Evolutionary conservation across 805 yeast genomes (phyloP), one percentile per base, ranked within the genome.

Genomic region (Candida gorgasii): DNA sequence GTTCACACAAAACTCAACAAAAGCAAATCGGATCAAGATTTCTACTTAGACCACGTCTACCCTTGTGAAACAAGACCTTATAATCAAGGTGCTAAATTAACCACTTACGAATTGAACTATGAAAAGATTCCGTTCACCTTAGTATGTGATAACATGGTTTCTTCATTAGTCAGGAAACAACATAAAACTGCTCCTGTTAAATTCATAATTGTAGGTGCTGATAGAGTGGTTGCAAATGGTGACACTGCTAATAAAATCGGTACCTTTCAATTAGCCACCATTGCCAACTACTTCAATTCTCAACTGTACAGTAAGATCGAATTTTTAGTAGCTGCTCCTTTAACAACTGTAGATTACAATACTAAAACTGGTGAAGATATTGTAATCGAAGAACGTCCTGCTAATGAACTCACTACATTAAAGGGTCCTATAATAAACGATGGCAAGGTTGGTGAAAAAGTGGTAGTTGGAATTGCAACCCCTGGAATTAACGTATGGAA

Each of bases 231-330:
- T 3, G 72, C 75, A 20, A 92, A 92, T 59, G 99, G 99, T 40
- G 99, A 92, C 58, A 82, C 96, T 22, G 98, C 98, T 1, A 92
- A 92, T 67, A 92, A 92, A 67, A 92, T 92, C 39, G 99, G 99
- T 16, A 93, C 98, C 0, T 87, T 80, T 65, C 97, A 90, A 65
- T 67, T 92, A 49, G 85, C 97, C 0, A 71, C 84, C 9, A 67
- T 89, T 44, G 83, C 95, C 14, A 76, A 82, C 45, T 70, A 68
- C 47, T 69, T 68, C 55, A 46, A 47, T 24, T n/a, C 38, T 2
- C 15, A 33, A 8, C 42, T 22, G 12, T 32, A 43, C 17, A 37
- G 47, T 2, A 37, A 48, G 12, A 80, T 90, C 53, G 84, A 84
- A 57, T 92, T 93, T 54, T 81, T 88, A 34, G 96, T 93, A 8